These are phyloP conservation scores for Pythium plurisporium DNA, from an alignment of 352 stramenopile genomes.

Conservation along the genomic window DNA sequence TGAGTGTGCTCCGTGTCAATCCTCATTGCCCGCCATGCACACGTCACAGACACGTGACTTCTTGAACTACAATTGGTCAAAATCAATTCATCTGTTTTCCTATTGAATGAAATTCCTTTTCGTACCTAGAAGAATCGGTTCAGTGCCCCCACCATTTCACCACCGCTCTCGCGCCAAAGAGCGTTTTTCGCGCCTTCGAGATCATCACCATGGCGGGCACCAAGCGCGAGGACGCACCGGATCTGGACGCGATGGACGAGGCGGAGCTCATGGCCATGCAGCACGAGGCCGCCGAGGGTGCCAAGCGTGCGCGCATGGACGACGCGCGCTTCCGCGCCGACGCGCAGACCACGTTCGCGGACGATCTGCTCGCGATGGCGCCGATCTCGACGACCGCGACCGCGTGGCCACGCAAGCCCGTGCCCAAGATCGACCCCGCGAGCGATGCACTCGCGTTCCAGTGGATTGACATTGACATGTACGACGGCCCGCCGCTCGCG, in stretches of 20 bases:
- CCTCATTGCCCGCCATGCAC: neutral
- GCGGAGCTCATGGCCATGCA: conserved; percentile 20
- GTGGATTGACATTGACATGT: conserved; percentile 99
- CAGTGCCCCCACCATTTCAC: neutral
- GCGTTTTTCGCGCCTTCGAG: conserved; percentile 13
- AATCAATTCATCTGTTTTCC: neutral
- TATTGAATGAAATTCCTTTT: neutral
- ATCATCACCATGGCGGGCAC: conserved; percentile 17
- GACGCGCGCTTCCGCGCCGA: conserved; percentile 22
- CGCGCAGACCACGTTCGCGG: conserved; percentile 34
- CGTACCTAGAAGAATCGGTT: conserved; percentile 3
- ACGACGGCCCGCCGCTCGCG: conserved; percentile 83
- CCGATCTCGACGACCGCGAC: conserved; percentile 58
- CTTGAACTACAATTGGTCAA: neutral
- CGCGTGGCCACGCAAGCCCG: conserved; percentile 51
- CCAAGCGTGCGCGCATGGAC: conserved; percentile 19
- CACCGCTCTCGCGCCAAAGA: conserved; percentile 6
- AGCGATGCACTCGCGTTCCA: conserved; percentile 79
- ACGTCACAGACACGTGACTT: neutral
- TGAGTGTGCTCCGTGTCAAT: neutral
- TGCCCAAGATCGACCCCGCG: conserved; percentile 33
- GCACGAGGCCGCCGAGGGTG: conserved; percentile 5
- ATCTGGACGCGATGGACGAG: conserved; percentile 14
- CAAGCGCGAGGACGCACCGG: conserved; percentile 18
- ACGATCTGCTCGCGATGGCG: conserved; percentile 57